These are phyloP conservation scores for Tylopilus subfusipes DNA, from an alignment of 768 basidiomycete genomes.

Conservation along the genomic window DNA sequence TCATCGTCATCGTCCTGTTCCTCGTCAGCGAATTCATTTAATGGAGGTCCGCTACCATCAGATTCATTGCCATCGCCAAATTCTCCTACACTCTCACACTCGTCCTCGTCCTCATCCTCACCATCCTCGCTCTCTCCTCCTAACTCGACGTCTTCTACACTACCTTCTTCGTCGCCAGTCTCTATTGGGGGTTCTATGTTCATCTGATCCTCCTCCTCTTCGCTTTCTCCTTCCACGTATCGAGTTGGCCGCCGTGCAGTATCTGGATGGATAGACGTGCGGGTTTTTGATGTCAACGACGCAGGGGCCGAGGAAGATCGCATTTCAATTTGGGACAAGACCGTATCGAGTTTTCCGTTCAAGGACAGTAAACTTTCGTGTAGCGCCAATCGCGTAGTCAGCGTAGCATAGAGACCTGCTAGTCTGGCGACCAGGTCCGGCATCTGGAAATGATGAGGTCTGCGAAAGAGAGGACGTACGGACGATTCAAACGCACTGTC, in stretches of 20 bases:
- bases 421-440: constrained; percentile 88
- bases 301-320: constrained; percentile 71
- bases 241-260: constrained; percentile 40
- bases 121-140: constrained; percentile 59
- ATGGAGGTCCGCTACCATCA: constrained; percentile 37
- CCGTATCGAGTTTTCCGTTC: constrained; percentile 88
- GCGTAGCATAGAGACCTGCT: constrained; percentile 76
- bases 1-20: constrained; percentile 54
- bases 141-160: constrained; percentile 75
- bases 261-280: constrained; percentile 34
- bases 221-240: constrained; percentile 82
- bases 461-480: neutral
- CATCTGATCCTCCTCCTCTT: constrained; percentile 55
- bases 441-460: constrained; percentile 50
- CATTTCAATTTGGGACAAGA: constrained; percentile 90
- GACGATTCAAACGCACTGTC: constrained; percentile 60
- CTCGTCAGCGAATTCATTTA: constrained; percentile 58
- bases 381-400: constrained; percentile 74
- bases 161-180: constrained; percentile 65
- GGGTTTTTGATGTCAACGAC: constrained; percentile 43
- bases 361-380: constrained; percentile 84
- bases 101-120: constrained; percentile 44
- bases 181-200: constrained; percentile 61
- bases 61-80: constrained; percentile 39
- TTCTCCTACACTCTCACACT: constrained; percentile 42